These are phyloP conservation scores for Pichia sp. DNA, from an alignment of 1,139 yeast species.

Conservation along the genomic window DNA sequence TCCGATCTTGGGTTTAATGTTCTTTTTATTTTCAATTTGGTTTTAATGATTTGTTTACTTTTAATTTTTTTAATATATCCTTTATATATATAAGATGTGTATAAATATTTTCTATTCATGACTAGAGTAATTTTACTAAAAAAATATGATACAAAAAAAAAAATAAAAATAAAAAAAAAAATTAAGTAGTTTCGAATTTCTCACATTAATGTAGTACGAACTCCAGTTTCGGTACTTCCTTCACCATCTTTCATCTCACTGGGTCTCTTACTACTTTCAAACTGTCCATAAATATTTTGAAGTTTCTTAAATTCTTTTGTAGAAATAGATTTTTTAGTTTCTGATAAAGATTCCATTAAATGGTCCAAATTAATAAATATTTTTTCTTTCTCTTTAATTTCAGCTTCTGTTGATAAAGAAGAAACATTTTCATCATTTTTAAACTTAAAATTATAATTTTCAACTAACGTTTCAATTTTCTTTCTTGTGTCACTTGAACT, in stretches of 20 bases:
- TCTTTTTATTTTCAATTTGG: too few species aligned
- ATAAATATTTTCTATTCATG: neutral
- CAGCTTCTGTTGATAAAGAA: neutral
- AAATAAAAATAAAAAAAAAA: too few species aligned
- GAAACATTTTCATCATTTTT: neutral
- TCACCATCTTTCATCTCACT: constrained; percentile 89
- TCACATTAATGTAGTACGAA: constrained; percentile 46
- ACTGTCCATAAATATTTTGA: constrained; percentile 58
- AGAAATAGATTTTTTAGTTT: constrained; percentile 86
- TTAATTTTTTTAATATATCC: neutral
- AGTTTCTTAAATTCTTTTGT: constrained; percentile 61
- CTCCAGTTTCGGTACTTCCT: constrained; percentile 80
- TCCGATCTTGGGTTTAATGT: neutral
- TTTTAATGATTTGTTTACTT: neutral
- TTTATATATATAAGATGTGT: neutral
- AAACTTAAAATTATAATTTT: neutral
- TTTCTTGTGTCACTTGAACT: constrained; percentile 14
- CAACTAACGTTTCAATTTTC: constrained; percentile 1
- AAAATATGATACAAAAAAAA: neutral
- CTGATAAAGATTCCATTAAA: constrained; percentile 57
- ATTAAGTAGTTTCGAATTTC: neutral
- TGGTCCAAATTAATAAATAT: constrained; percentile 47
- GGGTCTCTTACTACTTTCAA: constrained; percentile 64
- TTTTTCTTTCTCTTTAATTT: constrained; percentile 3
- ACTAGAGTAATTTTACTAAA: neutral